Conservation (phyloP, 306 rosid genomes). For the Sindora glabra region DNA sequence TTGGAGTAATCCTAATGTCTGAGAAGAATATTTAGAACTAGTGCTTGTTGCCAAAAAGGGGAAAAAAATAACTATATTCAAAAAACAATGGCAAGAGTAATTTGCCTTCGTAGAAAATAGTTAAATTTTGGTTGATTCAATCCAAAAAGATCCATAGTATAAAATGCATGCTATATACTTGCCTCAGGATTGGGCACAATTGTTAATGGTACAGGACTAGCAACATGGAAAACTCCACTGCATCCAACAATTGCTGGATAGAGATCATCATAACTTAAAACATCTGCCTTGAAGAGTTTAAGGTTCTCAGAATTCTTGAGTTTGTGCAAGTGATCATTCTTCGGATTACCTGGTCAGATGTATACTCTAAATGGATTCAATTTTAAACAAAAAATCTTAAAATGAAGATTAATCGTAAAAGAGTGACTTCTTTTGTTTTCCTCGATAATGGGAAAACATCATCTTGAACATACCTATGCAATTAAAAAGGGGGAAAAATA, state of each 20-base stretch:
- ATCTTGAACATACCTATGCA: no score
- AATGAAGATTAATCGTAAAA: neutral
- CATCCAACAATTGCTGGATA: slow-evolving; percentile 34
- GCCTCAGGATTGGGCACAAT: slow-evolving; percentile 29
- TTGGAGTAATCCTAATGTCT: neutral
- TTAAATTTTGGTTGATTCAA: neutral
- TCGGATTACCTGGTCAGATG: slow-evolving; percentile 20
- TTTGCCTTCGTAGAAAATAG: neutral
- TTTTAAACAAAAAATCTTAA: neutral
- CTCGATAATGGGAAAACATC: no score
- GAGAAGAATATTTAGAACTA: no score
- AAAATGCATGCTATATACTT: no score
- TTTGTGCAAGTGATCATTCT: slow-evolving; percentile 27
- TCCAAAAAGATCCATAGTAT: neutral
- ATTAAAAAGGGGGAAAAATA: no score
- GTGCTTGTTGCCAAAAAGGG: no score
- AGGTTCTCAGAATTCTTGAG: slow-evolving; percentile 31
- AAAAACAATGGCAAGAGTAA: no score
- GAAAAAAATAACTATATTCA: no score
- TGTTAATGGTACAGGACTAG: slow-evolving; percentile 39
- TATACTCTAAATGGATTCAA: neutral
- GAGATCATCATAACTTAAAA: slow-evolving; percentile 24
- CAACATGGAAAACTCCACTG: slow-evolving; percentile 43
- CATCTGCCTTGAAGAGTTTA: slow-evolving; percentile 32
- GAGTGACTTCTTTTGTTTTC: no score